Evolutionary conservation across 2,329 filamentous ascomycete genomes (phyloP).

Genomic region (Epichloe scottii): DNA sequence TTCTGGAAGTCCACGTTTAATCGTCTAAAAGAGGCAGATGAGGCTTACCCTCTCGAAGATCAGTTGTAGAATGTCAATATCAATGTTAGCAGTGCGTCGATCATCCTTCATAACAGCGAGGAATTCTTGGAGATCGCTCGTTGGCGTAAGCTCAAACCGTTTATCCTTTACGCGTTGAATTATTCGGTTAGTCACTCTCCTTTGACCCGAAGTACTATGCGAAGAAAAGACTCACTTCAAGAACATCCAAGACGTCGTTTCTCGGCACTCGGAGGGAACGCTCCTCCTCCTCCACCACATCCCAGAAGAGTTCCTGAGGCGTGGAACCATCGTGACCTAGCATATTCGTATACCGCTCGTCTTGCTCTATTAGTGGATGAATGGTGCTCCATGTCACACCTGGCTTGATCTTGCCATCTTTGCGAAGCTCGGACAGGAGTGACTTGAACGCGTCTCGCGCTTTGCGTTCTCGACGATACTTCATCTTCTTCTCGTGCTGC

Average conservation of each 20-base stretch:
- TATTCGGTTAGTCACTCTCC: slow-evolving; percentile 7
- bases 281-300: slow-evolving; percentile 88
- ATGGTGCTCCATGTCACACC: slow-evolving; percentile 84
- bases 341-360: slow-evolving; percentile 73
- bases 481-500: slow-evolving; percentile 75
- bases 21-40: not conserved
- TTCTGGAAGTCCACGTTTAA: too few relatives aligned
- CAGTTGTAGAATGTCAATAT: slow-evolving; percentile 62
- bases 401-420: slow-evolving; percentile 72
- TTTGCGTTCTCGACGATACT: slow-evolving; percentile 71
- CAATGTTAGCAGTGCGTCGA: slow-evolving; percentile 76
- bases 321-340: slow-evolving; percentile 74
- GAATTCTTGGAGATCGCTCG: slow-evolving; percentile 85
- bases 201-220: not conserved
- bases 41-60: slow-evolving; percentile 66
- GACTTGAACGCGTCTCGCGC: slow-evolving; percentile 69
- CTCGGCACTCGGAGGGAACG: slow-evolving; percentile 67
- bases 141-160: slow-evolving; percentile 77
- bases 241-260: slow-evolving; percentile 75
- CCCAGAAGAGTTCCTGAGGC: slow-evolving; percentile 90
- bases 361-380: slow-evolving; percentile 59
- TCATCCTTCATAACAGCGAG: slow-evolving; percentile 70
- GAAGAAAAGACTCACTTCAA: slow-evolving; percentile 55
- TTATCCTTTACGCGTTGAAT: slow-evolving; percentile 49
- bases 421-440: slow-evolving; percentile 62